Conservation (phyloP, 1,284 basidiomycete species). For the Fomitopsis schrenkii region DNA sequence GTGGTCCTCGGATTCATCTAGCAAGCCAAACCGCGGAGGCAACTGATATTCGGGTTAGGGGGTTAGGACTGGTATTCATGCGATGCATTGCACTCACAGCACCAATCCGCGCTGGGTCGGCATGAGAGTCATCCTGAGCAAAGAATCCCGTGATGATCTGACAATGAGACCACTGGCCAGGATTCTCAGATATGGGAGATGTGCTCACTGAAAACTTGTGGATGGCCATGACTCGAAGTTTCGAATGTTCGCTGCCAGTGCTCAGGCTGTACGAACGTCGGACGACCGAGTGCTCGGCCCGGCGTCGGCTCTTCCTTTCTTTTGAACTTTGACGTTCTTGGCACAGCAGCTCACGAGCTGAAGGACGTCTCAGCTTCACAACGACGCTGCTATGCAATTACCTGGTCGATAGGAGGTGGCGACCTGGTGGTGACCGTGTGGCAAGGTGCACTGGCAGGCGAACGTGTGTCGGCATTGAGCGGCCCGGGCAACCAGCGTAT, state of each 20-base stretch:
- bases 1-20: constrained; percentile 44
- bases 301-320: no score
- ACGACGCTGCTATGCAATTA: background rate
- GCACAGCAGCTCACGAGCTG: background rate
- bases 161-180: no score
- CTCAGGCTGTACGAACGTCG: no score
- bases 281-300: no score
- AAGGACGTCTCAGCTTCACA: background rate
- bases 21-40: constrained; percentile 58
- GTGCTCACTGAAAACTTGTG: background rate
- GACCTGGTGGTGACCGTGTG: no score
- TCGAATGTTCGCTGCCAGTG: no score
- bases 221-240: no score
- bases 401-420: no score
- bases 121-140: constrained; percentile 25
- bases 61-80: background rate
- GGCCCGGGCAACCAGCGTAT: background rate
- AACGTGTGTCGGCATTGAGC: background rate
- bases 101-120: constrained; percentile 18
- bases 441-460: no score
- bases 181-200: no score
- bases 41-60: constrained; percentile 33
- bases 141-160: constrained; percentile 31
- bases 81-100: constrained; percentile 18
- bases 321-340: background rate